A percentile compares a stretch with the other conserved stretches of the same genome.
These are phyloP conservation scores for Pugionium cornutum DNA, from an alignment of 345 rosid genomes.

Conservation along the genomic window DNA sequence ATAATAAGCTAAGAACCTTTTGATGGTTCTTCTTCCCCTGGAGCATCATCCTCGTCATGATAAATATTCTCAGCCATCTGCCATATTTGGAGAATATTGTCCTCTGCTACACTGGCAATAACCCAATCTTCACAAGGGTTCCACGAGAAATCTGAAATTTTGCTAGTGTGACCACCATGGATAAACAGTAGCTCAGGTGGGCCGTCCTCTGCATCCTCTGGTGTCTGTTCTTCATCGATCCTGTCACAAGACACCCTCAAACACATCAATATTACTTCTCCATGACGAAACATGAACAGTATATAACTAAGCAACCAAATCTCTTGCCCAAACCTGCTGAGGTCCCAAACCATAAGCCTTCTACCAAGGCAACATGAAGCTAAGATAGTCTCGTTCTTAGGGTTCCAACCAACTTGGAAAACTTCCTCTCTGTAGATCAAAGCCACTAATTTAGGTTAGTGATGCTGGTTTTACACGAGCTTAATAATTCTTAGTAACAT, in stretches of 20 bases:
- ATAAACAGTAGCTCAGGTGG: slow-evolving; percentile 97
- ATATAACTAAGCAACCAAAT: slow-evolving; percentile 9
- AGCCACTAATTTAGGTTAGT: slow-evolving; percentile 17
- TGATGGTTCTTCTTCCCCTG: slow-evolving; percentile 77
- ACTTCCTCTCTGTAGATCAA: slow-evolving; percentile 84
- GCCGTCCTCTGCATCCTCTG: slow-evolving; percentile 97
- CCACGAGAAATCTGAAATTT: slow-evolving; percentile 98
- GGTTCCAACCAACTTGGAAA: slow-evolving; percentile 99
- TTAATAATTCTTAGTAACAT: slow-evolving; percentile 8
- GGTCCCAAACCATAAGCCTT: slow-evolving; percentile 99
- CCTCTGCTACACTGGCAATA: slow-evolving; percentile 92
- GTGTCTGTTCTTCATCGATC: slow-evolving; percentile 74
- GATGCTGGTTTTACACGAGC: not conserved
- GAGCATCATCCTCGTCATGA: slow-evolving; percentile 93
- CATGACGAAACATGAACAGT: slow-evolving; percentile 1
- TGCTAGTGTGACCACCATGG: slow-evolving; percentile 99
- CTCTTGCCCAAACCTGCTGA: slow-evolving; percentile 71
- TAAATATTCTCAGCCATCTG: slow-evolving; percentile 99
- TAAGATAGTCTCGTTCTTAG: slow-evolving; percentile 93
- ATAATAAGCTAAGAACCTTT: slow-evolving; percentile 46
- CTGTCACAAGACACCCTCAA: slow-evolving; percentile 40
- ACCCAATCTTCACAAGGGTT: slow-evolving; percentile 99
- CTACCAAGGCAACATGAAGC: slow-evolving; percentile 99
- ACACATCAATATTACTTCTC: not conserved
- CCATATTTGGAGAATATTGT: slow-evolving; percentile 98